These are phyloP conservation scores for Ophiostoma sp. DNA, from an alignment of 2,329 filamentous ascomycete species.

Conservation along the genomic window DNA sequence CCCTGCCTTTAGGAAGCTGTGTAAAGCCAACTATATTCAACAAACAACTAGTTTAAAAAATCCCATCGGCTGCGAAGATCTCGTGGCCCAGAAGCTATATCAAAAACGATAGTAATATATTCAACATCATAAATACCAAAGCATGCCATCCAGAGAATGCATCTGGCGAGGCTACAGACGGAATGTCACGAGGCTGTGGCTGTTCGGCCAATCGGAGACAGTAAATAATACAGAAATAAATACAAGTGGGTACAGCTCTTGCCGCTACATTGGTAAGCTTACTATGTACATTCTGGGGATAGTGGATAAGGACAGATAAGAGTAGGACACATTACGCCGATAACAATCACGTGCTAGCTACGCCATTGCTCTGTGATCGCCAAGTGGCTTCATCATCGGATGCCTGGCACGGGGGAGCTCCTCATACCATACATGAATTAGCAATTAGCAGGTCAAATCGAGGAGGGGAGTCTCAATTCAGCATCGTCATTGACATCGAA, in stretches of 20 bases:
- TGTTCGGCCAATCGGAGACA: neutral
- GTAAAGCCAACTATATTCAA: too few species aligned
- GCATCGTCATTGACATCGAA: neutral
- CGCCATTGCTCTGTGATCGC: conserved; percentile 21
- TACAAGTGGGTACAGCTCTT: neutral
- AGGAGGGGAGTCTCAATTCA: conserved; percentile 1
- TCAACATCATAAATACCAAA: neutral
- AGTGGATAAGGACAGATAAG: conserved; percentile 12
- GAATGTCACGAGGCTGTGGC: neutral
- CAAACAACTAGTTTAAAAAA: too few species aligned
- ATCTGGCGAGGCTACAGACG: neutral
- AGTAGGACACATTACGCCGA: conserved; percentile 7
- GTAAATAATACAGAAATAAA: neutral
- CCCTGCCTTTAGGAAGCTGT: too few species aligned
- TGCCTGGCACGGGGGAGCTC: conserved; percentile 13
- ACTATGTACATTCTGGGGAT: neutral
- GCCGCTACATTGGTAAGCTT: conserved; percentile 3
- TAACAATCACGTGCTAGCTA: conserved; percentile 21
- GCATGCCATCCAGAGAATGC: neutral
- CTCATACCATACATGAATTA: neutral
- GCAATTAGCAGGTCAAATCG: neutral
- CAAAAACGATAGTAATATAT: neutral
- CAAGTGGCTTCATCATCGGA: conserved; percentile 24
- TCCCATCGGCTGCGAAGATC: too few species aligned
- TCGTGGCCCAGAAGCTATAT: too few species aligned